Base-by-base conservation (phyloP, 192 early-diverging fungal genomes). In the Oehlia diaphana region DNA sequence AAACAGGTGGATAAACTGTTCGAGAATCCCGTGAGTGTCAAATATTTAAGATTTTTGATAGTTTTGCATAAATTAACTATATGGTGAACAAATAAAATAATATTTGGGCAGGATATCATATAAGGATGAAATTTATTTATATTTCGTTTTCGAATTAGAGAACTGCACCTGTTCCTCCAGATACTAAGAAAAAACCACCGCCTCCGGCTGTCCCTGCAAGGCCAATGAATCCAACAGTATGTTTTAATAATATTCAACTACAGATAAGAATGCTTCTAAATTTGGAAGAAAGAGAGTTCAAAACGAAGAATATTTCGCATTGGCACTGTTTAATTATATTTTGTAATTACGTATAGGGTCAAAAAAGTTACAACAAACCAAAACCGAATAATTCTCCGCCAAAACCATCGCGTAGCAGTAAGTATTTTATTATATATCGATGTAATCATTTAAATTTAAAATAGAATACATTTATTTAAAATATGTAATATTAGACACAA, bases 11-110 rank as follows among this genome's bases (percentile, higher is more conserved):
- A 83, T 31, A 71, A 70, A 53, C 14, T 26, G 61, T 82, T 82
- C 39, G 82, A 82, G 69, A 82, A 82, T 76, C 82, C 82, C 47
- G 80, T 81, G 47, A 81, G 80, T 78, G 13, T 71, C 9, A 28
- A 62, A 71, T 35, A 39, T 19, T 49, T 42, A 49, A 9, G 47
- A 53, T 50, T 53, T 63, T 33, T 7, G 72, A 39, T 74, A 35
- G 31, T 74, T 33, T 28, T 62, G 70, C 26, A n/a, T 21, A 49
- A 72, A 72, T 37, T 73, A 39, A 50, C 68, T 50, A 72, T 33
- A 50, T 16, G 23, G 31, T 68, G 31, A 77, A 69, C 42, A 26
- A 44, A n/a, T 47, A 47, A 47, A 47, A 47, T 47, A 47, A 47
- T 33, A 78, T 70, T 63, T 74, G 53, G 47, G 53, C 63, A 73